Evolutionary conservation across 2,329 filamentous ascomycete genomes (phyloP).

Genomic region (Fusarium agapanthi): DNA sequence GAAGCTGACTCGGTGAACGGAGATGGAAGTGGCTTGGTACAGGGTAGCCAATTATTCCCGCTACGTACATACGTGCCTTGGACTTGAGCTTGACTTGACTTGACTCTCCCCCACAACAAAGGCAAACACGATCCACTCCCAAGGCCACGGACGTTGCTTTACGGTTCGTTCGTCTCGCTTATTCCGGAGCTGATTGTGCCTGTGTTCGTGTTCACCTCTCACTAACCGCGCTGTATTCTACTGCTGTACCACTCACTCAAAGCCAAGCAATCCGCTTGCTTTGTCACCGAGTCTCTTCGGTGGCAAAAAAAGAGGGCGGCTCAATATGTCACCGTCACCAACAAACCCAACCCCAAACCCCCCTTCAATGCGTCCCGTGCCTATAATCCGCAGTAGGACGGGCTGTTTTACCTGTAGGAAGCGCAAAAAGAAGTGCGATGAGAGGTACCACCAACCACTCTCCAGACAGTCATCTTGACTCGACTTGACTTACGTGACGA

Average conservation of each 20-base stretch:
- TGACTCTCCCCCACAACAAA: conserved; percentile 35
- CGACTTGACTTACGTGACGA: conserved; percentile 2
- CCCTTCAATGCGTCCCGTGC: conserved; percentile 44
- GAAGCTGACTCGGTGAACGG: conserved; percentile 4
- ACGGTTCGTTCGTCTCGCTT: conserved; percentile 11
- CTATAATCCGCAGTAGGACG: conserved; percentile 50
- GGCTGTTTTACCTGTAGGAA: conserved; percentile 60
- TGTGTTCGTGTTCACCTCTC: background rate
- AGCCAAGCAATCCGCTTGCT: background rate
- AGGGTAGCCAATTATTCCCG: conserved; percentile 19
- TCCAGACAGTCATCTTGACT: background rate
- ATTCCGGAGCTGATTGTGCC: conserved; percentile 28
- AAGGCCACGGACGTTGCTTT: background rate
- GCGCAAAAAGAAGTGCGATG: conserved; percentile 64
- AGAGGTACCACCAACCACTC: conserved; percentile 38
- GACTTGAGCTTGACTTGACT: background rate
- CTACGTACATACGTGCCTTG: background rate
- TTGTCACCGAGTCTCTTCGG: conserved; percentile 1
- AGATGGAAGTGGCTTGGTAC: background rate
- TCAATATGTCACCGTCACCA: conserved; percentile 6
- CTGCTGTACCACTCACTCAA: background rate
- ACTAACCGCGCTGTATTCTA: conserved; percentile 19
- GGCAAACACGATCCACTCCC: conserved; percentile 29
- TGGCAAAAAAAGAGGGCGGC: conserved; percentile 5
- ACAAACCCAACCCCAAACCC: conserved; percentile 1